A percentile compares a stretch with the other conserved stretches of the same genome.
Conservation (phyloP, 2,329 filamentous ascomycete genomes). For the Anthostomella pinea region DNA sequence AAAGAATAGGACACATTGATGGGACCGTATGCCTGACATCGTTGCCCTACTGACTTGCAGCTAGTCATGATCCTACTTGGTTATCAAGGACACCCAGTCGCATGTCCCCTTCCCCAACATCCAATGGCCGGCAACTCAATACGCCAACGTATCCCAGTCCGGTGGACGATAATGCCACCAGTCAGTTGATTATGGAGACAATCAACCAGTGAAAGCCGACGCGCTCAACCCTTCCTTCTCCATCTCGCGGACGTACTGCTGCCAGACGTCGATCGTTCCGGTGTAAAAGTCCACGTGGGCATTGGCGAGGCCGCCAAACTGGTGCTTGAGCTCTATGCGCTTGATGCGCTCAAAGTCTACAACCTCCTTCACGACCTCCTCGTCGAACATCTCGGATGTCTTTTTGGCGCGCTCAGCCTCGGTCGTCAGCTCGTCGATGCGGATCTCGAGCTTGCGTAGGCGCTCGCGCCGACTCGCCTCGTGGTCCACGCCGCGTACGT, state of each 20-base stretch:
- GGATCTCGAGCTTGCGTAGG: conserved; percentile 83
- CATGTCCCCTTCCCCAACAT: too few relatives aligned
- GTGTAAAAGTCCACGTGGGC: conserved; percentile 86
- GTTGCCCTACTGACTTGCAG: too few relatives aligned
- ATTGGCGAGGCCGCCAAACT: conserved; percentile 78
- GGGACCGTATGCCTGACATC: too few relatives aligned
- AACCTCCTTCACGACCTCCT: conserved; percentile 91
- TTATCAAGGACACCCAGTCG: too few relatives aligned
- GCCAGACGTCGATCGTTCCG: conserved; percentile 78
- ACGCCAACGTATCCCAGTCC: too few relatives aligned
- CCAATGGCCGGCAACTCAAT: too few relatives aligned
- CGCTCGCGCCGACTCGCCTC: conserved; percentile 86
- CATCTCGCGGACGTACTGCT: conserved; percentile 85
- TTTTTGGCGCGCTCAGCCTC: conserved; percentile 87
- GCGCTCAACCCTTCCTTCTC: conserved; percentile 43
- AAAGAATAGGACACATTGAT: too few relatives aligned
- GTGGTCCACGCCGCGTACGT: conserved; percentile 94
- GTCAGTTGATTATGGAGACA: too few relatives aligned
- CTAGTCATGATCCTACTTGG: too few relatives aligned
- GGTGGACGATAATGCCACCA: too few relatives aligned
- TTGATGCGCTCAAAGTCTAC: conserved; percentile 96
- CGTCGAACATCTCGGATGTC: conserved; percentile 89
- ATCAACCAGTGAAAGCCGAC: conserved; percentile 14
- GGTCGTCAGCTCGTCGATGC: conserved; percentile 85
- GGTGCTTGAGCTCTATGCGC: conserved; percentile 83